A percentile compares a stretch with the other conserved stretches of the same genome.
Conservation (phyloP, 169 alveolate genomes). For the Cryptosporidium bovis region DNA sequence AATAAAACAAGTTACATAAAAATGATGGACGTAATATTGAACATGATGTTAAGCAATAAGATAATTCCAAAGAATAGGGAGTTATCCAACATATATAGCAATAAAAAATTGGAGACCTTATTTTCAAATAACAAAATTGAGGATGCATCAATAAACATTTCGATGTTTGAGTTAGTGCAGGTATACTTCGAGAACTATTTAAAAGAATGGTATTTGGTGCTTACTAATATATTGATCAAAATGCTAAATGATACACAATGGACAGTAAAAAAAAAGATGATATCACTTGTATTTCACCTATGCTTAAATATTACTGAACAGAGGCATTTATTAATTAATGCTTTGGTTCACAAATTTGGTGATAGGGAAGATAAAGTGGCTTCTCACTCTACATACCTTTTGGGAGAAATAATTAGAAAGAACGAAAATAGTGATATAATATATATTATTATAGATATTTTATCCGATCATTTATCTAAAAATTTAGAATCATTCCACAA, state of each 20-base stretch:
- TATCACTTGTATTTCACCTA: constrained; percentile 24
- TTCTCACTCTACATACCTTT: constrained; percentile 42
- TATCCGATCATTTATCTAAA: constrained; percentile 58
- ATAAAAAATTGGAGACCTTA: constrained; percentile 3
- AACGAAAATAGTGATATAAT: not conserved
- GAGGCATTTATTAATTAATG: constrained; percentile 15
- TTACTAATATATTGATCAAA: constrained; percentile 22
- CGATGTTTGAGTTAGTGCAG: constrained; percentile 55
- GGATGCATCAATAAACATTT: not conserved
- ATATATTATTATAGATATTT: constrained; percentile 3
- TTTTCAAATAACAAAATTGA: not conserved
- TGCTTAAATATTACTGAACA: constrained; percentile 23
- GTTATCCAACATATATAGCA: not conserved
- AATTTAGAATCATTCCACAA: constrained; percentile 36
- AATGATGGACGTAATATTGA: constrained; percentile 38
- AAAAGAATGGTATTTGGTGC: constrained; percentile 37
- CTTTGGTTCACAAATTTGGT: constrained; percentile 59
- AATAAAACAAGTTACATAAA: constrained; percentile 56
- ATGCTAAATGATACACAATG: constrained; percentile 52
- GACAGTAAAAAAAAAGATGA: constrained; percentile 58
- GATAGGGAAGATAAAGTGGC: constrained; percentile 66
- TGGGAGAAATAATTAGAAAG: constrained; percentile 26
- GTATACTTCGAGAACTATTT: constrained; percentile 50
- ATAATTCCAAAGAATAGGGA: constrained; percentile 26
- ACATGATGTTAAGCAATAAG: not conserved